phyloP scores from a whole-genome alignment of 2,329 filamentous ascomycete species.

The Lasiodiplodia sp. region DNA sequence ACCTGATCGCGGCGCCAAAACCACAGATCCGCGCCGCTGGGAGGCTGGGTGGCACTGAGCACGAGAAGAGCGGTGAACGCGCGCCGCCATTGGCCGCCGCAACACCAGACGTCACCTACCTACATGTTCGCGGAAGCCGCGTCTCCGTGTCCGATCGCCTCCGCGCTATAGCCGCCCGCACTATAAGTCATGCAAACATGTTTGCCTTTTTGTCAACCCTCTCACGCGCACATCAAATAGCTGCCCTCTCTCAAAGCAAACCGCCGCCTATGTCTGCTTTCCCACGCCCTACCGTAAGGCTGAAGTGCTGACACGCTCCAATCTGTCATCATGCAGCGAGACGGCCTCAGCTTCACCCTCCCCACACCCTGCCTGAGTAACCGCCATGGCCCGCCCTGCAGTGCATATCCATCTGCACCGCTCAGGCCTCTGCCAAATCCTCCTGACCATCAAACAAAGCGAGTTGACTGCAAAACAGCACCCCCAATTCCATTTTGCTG shows the following conservation, averaged over 20 bases:
- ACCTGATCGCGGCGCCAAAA: not conserved
- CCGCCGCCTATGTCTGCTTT: not conserved
- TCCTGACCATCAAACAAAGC: constrained; percentile 24
- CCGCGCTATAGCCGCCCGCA: not conserved
- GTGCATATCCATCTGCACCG: constrained; percentile 21
- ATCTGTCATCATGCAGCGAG: constrained; percentile 27
- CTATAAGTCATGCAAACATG: constrained; percentile 3
- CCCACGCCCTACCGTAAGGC: constrained; percentile 28
- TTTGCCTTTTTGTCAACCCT: constrained; percentile 25
- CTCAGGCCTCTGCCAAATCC: constrained; percentile 25
- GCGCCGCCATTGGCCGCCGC: constrained; percentile 10
- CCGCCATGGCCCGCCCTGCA: constrained; percentile 23
- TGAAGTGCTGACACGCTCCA: constrained; percentile 22
- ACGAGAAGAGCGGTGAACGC: constrained; percentile 20
- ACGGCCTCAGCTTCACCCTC: constrained; percentile 4
- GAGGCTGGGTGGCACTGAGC: constrained; percentile 14
- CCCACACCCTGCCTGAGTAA: constrained; percentile 11
- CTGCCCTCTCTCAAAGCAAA: not conserved
- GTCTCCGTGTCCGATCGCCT: not conserved
- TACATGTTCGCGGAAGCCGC: not conserved
- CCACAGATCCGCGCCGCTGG: not conserved
- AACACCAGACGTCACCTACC: not conserved
- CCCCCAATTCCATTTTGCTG: constrained; percentile 19
- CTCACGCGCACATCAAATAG: not conserved
- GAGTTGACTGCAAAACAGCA: not conserved